phyloP scores from a whole-genome alignment of 495 filamentous ascomycete species.

The Penicillium paxilli region DNA sequence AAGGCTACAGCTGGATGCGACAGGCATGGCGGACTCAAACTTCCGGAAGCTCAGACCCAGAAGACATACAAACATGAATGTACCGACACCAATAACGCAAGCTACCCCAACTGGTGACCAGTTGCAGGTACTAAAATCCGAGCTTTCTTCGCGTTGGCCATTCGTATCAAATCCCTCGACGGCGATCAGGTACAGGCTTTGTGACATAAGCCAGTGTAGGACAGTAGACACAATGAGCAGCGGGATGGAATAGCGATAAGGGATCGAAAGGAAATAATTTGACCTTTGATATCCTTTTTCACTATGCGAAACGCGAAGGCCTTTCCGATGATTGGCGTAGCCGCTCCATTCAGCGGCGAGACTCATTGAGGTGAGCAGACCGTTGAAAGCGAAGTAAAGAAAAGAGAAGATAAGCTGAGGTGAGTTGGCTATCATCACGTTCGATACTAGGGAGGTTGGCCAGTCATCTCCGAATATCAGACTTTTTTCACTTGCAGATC shows the following conservation, averaged over 20 bases:
- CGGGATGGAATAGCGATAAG: slow-evolving; percentile 38
- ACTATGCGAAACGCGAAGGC: slow-evolving; percentile 40
- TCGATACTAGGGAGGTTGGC: slow-evolving; percentile 7
- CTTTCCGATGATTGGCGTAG: slow-evolving; percentile 23
- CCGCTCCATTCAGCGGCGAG: slow-evolving; percentile 29
- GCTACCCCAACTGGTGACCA: slow-evolving; percentile 13
- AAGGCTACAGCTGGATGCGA: slow-evolving; percentile 40
- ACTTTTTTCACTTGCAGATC: not conserved
- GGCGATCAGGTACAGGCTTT: slow-evolving; percentile 35
- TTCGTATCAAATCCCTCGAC: slow-evolving; percentile 15
- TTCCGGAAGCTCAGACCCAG: slow-evolving; percentile 15
- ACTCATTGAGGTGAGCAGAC: slow-evolving; percentile 32
- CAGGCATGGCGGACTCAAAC: slow-evolving; percentile 35
- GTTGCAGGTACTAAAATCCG: slow-evolving; percentile 26
- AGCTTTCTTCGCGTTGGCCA: slow-evolving; percentile 1
- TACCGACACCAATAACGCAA: slow-evolving; percentile 26
- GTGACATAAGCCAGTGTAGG: slow-evolving; percentile 45
- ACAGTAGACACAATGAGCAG: slow-evolving; percentile 21
- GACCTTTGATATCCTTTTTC: slow-evolving; percentile 37
- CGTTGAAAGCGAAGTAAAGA: slow-evolving; percentile 35
- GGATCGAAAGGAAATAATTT: slow-evolving; percentile 43
- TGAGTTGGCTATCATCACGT: slow-evolving; percentile 32
- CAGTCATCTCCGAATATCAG: not conserved
- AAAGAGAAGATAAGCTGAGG: slow-evolving; percentile 41
- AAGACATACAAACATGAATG: slow-evolving; percentile 10